Conservation (phyloP, 441 rosid genomes). For the Adansonia grandidieri region DNA sequence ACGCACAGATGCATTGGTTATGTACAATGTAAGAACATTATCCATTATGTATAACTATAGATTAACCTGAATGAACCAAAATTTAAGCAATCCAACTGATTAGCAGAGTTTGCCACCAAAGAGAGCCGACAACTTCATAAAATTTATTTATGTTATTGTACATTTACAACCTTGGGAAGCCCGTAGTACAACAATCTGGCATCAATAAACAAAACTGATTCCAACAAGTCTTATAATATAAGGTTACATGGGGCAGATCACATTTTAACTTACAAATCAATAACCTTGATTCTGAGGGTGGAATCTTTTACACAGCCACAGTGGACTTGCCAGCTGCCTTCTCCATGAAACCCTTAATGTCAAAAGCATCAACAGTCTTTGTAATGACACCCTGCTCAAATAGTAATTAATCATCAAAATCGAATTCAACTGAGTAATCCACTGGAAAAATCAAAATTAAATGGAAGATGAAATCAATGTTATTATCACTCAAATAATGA, state of each 20-base stretch:
- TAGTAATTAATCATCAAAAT: not conserved
- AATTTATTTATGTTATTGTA: not conserved
- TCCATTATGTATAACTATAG: no score
- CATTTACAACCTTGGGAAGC: not conserved
- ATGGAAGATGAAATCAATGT: not conserved
- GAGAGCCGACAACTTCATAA: no score
- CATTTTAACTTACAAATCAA: not conserved
- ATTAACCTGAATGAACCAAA: no score
- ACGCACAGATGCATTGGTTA: no score
- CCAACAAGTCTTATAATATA: not conserved
- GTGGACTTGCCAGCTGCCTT: constrained; percentile 27
- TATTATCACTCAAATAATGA: not conserved
- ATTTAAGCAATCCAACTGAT: no score
- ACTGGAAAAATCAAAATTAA: no score
- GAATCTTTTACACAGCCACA: not conserved
- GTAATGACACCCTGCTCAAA: constrained; percentile 69
- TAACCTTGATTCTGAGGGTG: not conserved
- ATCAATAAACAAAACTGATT: not conserved
- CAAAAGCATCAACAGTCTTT: constrained; percentile 51
- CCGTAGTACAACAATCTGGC: not conserved
- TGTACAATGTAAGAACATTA: no score
- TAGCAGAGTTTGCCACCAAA: no score
- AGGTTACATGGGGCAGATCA: not conserved
- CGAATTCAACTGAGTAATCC: not conserved
- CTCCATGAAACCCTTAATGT: constrained; percentile 53